Evolutionary conservation across 1,284 basidiomycete species (phyloP).

Genomic region (Kwoniella shivajii): DNA sequence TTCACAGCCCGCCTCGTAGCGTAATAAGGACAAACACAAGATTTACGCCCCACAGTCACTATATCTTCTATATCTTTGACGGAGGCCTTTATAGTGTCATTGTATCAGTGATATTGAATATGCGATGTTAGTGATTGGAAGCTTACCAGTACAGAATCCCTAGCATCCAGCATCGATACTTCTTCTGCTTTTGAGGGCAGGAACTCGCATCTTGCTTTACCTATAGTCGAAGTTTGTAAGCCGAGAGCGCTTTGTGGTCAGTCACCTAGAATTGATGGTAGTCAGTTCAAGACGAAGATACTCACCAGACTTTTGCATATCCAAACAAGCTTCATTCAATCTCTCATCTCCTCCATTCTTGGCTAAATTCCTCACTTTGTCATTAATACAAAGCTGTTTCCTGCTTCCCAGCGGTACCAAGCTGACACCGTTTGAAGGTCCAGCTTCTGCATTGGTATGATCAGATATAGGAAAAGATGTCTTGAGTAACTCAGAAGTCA

Average conservation of each 20-base stretch:
- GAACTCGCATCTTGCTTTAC: constrained; percentile 71
- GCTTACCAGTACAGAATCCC: constrained; percentile 82
- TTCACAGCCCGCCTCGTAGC: constrained; percentile 82
- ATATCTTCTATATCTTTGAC: constrained; percentile 96
- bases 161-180: constrained; percentile 73
- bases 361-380: constrained; percentile 57
- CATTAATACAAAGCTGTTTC: constrained; percentile 91
- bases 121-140: too few relatives aligned
- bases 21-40: constrained; percentile 88
- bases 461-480: constrained; percentile 60
- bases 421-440: constrained; percentile 50
- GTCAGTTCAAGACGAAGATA: background rate
- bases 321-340: constrained; percentile 88
- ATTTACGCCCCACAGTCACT: constrained; percentile 67
- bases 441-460: constrained; percentile 72
- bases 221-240: constrained; percentile 56
- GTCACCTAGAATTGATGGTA: too few relatives aligned
- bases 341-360: constrained; percentile 63
- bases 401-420: constrained; percentile 85
- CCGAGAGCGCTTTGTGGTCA: too few relatives aligned
- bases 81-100: constrained; percentile 62
- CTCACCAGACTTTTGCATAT: constrained; percentile 73
- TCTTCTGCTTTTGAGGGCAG: constrained; percentile 77
- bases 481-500: constrained; percentile 81
- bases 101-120: background rate